Percentiles rank a stretch among this genome's conserved stretches.
phyloP scores from a whole-genome alignment of 805 yeast species.

The Suhomyces sp. region DNA sequence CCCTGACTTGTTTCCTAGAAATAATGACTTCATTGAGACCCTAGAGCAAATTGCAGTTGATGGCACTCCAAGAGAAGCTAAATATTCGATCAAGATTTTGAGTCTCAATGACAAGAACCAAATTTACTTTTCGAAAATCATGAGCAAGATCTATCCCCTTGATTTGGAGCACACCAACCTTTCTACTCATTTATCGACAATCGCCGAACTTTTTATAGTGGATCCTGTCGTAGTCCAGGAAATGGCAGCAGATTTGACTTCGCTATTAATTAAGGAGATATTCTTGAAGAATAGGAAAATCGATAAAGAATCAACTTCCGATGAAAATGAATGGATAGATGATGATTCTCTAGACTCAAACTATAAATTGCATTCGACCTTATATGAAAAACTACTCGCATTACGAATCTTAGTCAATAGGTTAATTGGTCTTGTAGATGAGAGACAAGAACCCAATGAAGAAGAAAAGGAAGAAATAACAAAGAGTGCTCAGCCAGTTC shows the following conservation, averaged over 20 bases:
- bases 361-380: constrained; percentile 20
- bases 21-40: constrained; percentile 41
- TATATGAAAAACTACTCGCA: constrained; percentile 50
- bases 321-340: constrained; percentile 44
- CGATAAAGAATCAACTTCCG: constrained; percentile 24
- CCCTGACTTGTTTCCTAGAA: constrained; percentile 46
- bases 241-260: constrained; percentile 55
- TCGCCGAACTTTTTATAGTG: constrained; percentile 55
- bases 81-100: constrained; percentile 58
- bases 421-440: constrained; percentile 30
- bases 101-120: constrained; percentile 46
- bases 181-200: constrained; percentile 54
- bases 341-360: constrained; percentile 38
- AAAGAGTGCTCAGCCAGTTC: constrained; percentile 54
- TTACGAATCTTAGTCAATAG: constrained; percentile 60
- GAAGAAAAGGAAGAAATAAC: constrained; percentile 37
- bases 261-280: constrained; percentile 58
- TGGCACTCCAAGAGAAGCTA: constrained; percentile 62
- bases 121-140: constrained; percentile 35
- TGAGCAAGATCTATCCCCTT: constrained; percentile 50
- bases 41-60: constrained; percentile 44
- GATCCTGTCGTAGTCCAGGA: constrained; percentile 50
- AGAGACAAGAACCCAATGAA: constrained; percentile 5
- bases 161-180: constrained; percentile 36
- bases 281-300: constrained; percentile 49